Conservation (phyloP, 805 yeast genomes). For the Candida pseudoglaebosa region DNA sequence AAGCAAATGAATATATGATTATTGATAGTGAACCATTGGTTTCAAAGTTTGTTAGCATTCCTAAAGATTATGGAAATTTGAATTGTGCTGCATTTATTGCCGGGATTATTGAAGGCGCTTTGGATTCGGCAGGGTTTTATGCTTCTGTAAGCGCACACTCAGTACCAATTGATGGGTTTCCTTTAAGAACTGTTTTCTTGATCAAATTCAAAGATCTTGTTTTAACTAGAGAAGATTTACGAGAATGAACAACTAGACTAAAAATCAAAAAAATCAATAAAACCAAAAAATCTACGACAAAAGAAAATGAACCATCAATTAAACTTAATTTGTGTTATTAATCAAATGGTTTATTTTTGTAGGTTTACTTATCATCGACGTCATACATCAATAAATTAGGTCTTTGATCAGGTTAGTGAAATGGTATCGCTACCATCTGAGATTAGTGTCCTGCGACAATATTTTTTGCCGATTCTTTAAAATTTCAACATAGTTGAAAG, state of each 20-base stretch:
- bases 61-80: slow-evolving; percentile 71
- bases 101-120: slow-evolving; percentile 78
- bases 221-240: slow-evolving; percentile 48
- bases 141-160: slow-evolving; percentile 83
- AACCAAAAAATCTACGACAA: too few relatives aligned
- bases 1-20: slow-evolving; percentile 71
- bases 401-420: too few relatives aligned
- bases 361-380: not conserved
- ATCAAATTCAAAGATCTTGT: slow-evolving; percentile 64
- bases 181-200: slow-evolving; percentile 70
- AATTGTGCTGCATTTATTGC: slow-evolving; percentile 83
- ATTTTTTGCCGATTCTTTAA: not conserved
- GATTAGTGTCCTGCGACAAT: not conserved
- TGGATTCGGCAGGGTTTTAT: slow-evolving; percentile 68
- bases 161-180: slow-evolving; percentile 55
- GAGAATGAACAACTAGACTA: slow-evolving; percentile 14
- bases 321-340: too few relatives aligned
- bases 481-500: not conserved
- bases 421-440: not conserved
- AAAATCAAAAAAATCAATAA: too few relatives aligned
- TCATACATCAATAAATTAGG: not conserved
- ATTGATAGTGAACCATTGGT: slow-evolving; percentile 71
- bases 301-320: too few relatives aligned
- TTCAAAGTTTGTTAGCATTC: slow-evolving; percentile 70
- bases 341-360: too few relatives aligned